A percentile compares a stretch with the other conserved stretches of the same genome.
These are phyloP conservation scores for Lablab purpureus DNA, from an alignment of 306 rosid genomes.

Conservation along the genomic window DNA sequence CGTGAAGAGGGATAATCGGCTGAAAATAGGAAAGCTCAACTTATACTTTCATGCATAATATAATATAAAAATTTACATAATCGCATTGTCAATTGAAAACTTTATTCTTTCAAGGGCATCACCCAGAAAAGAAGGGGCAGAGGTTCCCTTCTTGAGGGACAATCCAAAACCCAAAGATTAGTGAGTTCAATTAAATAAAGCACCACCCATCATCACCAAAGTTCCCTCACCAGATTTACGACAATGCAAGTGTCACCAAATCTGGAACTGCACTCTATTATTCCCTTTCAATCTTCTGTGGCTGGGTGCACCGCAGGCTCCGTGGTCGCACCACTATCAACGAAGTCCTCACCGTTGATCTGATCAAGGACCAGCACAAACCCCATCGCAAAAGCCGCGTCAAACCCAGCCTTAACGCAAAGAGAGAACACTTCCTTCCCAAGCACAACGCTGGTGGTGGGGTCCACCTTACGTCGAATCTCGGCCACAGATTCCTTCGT, in stretches of 20 bases:
- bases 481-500: slow-evolving; percentile 73
- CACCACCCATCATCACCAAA: background rate
- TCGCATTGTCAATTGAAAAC: slow-evolving; percentile 14
- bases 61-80: slow-evolving; percentile 40
- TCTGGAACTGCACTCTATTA: slow-evolving; percentile 5
- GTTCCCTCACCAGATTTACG: background rate
- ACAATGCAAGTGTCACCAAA: background rate
- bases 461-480: slow-evolving; percentile 91
- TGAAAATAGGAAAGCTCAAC: background rate
- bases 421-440: slow-evolving; percentile 88
- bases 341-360: slow-evolving; percentile 58
- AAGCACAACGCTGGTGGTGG: slow-evolving; percentile 75
- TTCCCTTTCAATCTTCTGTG: slow-evolving; percentile 52
- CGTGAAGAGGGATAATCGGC: background rate
- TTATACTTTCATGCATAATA: background rate
- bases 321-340: slow-evolving; percentile 20
- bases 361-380: slow-evolving; percentile 85
- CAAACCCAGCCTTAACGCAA: slow-evolving; percentile 73
- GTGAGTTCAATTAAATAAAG: slow-evolving; percentile 30
- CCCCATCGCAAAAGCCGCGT: slow-evolving; percentile 90
- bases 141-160: slow-evolving; percentile 34
- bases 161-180: slow-evolving; percentile 13
- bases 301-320: slow-evolving; percentile 56
- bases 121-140: slow-evolving; percentile 30
- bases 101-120: slow-evolving; percentile 24